A percentile compares a stretch with the other conserved stretches of the same genome.
These are phyloP conservation scores for Cyamopsis tetragonoloba DNA, from an alignment of 306 rosid species.

Conservation along the genomic window DNA sequence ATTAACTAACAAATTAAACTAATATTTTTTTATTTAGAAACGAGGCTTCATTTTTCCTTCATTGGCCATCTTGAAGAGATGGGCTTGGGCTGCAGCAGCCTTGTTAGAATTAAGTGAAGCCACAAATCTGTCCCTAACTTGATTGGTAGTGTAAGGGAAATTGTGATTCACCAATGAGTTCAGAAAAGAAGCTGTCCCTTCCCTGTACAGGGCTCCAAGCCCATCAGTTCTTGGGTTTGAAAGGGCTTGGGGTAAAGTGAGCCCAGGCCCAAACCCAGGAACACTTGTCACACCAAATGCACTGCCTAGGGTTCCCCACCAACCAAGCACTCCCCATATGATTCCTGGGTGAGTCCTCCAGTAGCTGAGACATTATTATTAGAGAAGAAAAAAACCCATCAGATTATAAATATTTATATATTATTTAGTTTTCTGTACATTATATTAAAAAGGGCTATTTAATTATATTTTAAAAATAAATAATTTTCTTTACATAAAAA, in stretches of 20 bases:
- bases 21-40: conserved; percentile 31
- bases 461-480: too few species aligned
- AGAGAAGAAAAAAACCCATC: not conserved
- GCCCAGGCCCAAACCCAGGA: conserved; percentile 55
- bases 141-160: conserved; percentile 68
- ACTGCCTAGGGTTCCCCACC: conserved; percentile 86
- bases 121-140: conserved; percentile 65
- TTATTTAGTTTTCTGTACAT: too few species aligned
- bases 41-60: conserved; percentile 70
- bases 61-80: conserved; percentile 77
- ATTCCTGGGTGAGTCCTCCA: conserved; percentile 80
- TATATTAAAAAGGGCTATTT: not conserved
- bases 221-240: conserved; percentile 82
- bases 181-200: conserved; percentile 80
- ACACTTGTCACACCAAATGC: conserved; percentile 55
- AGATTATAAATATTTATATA: too few species aligned
- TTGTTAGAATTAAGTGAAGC: conserved; percentile 60
- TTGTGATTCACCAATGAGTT: conserved; percentile 73
- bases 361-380: conserved; percentile 58
- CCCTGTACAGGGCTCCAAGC: conserved; percentile 63
- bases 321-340: conserved; percentile 83
- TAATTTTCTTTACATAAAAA: too few species aligned
- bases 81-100: conserved; percentile 71
- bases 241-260: conserved; percentile 70
- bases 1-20: not conserved